Evolutionary conservation across 805 yeast species (phyloP).

Genomic region (Grigorovia yakushimaensis): DNA sequence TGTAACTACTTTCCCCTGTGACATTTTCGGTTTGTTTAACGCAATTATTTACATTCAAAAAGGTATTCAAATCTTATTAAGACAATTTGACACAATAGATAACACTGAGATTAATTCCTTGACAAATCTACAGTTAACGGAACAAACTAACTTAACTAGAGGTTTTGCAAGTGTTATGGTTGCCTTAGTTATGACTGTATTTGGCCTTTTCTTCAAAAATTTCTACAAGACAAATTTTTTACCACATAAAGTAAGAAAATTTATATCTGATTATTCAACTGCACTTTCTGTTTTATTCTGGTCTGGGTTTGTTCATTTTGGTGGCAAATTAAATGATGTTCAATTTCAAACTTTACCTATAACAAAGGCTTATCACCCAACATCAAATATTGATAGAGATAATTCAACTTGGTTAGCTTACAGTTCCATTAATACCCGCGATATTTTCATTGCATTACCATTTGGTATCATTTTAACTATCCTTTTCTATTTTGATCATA

Average conservation of each 20-base stretch:
- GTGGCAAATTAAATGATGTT: slow-evolving; percentile 56
- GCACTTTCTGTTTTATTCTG: slow-evolving; percentile 80
- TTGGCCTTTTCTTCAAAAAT: slow-evolving; percentile 60
- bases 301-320: slow-evolving; percentile 89
- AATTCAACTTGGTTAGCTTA: slow-evolving; percentile 33
- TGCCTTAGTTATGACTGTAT: slow-evolving; percentile 63
- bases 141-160: slow-evolving; percentile 25
- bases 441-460: slow-evolving; percentile 84
- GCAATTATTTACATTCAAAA: slow-evolving; percentile 82
- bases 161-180: slow-evolving; percentile 72
- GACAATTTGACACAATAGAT: slow-evolving; percentile 44
- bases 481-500: slow-evolving; percentile 89
- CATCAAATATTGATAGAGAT: slow-evolving; percentile 29
- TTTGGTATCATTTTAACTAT: slow-evolving; percentile 80
- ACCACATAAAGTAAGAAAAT: slow-evolving; percentile 48
- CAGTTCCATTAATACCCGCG: slow-evolving; percentile 41
- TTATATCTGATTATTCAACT: slow-evolving; percentile 78
- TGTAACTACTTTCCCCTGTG: slow-evolving; percentile 79
- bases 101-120: not conserved
- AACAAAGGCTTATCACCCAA: slow-evolving; percentile 67
- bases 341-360: slow-evolving; percentile 57
- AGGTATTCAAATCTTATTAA: slow-evolving; percentile 70
- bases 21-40: slow-evolving; percentile 86
- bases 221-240: slow-evolving; percentile 48
- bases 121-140: not conserved